Evolutionary conservation across 495 filamentous ascomycete genomes (phyloP), one percentile per base, ranked within the genome.

Genomic region (Astrothelium macrocarpum): DNA sequence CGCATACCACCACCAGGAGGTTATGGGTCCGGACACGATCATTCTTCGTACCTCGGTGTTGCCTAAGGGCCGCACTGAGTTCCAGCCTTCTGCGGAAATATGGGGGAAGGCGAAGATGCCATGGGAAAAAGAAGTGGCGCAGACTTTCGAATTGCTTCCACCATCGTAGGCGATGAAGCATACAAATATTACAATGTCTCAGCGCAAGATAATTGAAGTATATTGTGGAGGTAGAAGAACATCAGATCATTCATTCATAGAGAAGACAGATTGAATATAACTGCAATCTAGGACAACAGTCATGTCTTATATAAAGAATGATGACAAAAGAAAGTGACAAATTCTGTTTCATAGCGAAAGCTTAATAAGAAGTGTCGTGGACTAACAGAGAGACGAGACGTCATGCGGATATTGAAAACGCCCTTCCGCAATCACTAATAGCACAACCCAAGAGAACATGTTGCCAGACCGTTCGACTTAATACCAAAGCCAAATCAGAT

Each of bases 1-100:
- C 63, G 64, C 75, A 31, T 82, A 82, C 70, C 81, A 82, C 71
- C 78, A 81, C 68, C 80, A 81, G 64, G 72, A 70, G 34, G 74
- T 78, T 59, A 72, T 80, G 71, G 78, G 77, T 53, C 60, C 64
- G 18, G 78, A 81, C 66, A 78, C 74, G 53, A 73, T 81, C 64
- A 71, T 82, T 53, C 69, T 78, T 14, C 76, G 80, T 62, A 83
- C 80, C 18, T 73, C 67, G 4, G 66, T 81, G 26, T 67, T 81
- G 16, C 39, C 62, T 7, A 66, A 73, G 46, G 71, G 59, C 14
- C 45, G 62, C 39, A 62, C 67, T 53, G 64, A 72, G 18, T 68
- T 69, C 61, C 59, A 65, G 2, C 62, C 71, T 45, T 65, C 56
- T 10, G 67, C 65, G 28, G 68, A 71, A 62, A 68, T 66, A 60